A percentile compares a stretch with the other conserved stretches of the same genome.
Conservation (phyloP, 2,329 filamentous ascomycete species). For the Monosporascus sp. region DNA sequence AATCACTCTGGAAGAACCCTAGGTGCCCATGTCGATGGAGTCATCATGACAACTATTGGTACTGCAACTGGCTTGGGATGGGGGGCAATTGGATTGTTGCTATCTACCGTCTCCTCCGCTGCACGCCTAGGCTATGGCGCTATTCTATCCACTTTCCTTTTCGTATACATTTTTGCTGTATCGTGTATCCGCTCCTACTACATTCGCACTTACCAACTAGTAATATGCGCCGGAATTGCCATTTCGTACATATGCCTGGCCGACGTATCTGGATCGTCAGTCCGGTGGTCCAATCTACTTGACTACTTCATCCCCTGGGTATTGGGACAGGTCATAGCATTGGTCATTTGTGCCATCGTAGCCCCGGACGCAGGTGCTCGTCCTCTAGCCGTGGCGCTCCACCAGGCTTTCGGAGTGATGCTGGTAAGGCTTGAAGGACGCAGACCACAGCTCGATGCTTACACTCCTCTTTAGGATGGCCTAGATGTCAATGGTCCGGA, state of each 20-base stretch:
- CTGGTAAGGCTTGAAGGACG: constrained; percentile 26
- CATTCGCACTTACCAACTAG: constrained; percentile 50
- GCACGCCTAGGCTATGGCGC: constrained; percentile 47
- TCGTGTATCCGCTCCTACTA: constrained; percentile 52
- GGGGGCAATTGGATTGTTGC: constrained; percentile 48
- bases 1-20: constrained; percentile 53
- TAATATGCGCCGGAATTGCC: constrained; percentile 50
- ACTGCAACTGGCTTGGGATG: constrained; percentile 49
- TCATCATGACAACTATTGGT: constrained; percentile 47
- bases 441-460: constrained; percentile 8
- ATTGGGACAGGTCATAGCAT: constrained; percentile 47
- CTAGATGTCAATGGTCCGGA: constrained; percentile 33
- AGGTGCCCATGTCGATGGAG: constrained; percentile 53
- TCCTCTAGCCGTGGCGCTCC: constrained; percentile 42
- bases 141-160: constrained; percentile 50
- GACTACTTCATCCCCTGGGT: constrained; percentile 52
- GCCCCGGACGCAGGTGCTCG: constrained; percentile 53
- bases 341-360: constrained; percentile 42
- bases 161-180: constrained; percentile 46
- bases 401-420: constrained; percentile 43
- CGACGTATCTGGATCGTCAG: constrained; percentile 35
- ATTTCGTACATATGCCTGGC: constrained; percentile 49
- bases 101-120: constrained; percentile 44
- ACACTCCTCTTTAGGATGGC: constrained; percentile 22
- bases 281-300: constrained; percentile 46